These are phyloP conservation scores for Nicotiana obtusifolia DNA, from an alignment of 257 asterid species.

Conservation along the genomic window DNA sequence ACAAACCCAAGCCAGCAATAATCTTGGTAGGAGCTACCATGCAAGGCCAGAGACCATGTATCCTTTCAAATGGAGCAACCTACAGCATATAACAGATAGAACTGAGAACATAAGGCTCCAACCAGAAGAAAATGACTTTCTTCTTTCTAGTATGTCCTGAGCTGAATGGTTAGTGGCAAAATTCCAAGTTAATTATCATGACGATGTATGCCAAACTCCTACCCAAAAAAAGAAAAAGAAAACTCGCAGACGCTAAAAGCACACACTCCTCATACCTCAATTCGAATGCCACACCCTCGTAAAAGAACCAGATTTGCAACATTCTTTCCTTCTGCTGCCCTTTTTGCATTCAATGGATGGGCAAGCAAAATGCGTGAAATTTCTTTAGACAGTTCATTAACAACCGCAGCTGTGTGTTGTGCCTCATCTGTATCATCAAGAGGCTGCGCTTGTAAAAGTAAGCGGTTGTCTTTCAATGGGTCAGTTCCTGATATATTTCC, in stretches of 20 bases:
- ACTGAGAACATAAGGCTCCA: neutral
- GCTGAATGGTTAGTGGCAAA: neutral
- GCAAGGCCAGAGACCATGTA: conserved; percentile 80
- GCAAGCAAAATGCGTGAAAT: conserved; percentile 69
- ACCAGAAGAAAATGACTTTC: conserved; percentile 9
- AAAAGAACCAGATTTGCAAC: conserved; percentile 84
- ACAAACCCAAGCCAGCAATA: conserved; percentile 93
- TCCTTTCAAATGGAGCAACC: conserved; percentile 77
- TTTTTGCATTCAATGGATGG: conserved; percentile 69
- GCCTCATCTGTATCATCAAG: conserved; percentile 90
- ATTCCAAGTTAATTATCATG: neutral
- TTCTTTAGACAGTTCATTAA: conserved; percentile 81
- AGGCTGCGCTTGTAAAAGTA: conserved; percentile 71
- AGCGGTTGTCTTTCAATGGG: conserved; percentile 88
- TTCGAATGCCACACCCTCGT: conserved; percentile 96
- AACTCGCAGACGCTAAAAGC: neutral
- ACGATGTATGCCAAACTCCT: neutral
- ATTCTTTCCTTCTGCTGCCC: conserved; percentile 80
- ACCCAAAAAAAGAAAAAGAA: neutral
- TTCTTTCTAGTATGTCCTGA: neutral
- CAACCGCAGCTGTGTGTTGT: conserved; percentile 72
- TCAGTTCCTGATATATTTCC: conserved; percentile 98
- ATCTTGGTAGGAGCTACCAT: conserved; percentile 99
- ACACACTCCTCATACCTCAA: conserved; percentile 52
- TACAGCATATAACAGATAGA: conserved; percentile 21